phyloP scores from a whole-genome alignment of 805 yeast genomes.

The Wickerhamiella azyma region DNA sequence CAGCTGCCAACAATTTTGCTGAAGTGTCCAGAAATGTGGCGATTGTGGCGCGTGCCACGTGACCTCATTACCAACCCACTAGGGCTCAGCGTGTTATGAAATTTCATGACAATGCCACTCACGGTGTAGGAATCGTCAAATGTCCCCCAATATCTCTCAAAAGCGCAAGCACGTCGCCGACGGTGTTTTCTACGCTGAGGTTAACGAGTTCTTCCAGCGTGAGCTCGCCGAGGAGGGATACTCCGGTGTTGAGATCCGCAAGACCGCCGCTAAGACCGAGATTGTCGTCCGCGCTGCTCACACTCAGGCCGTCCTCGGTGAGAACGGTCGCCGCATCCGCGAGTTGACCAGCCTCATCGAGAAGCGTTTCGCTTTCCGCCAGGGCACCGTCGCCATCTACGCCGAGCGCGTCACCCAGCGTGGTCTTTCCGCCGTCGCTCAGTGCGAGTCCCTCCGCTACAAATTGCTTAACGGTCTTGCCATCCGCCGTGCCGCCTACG shows the following conservation, averaged over 20 bases:
- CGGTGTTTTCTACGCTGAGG: constrained; percentile 99
- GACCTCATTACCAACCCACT: constrained; percentile 21
- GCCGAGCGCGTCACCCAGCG: constrained; percentile 99
- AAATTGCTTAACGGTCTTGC: constrained; percentile 97
- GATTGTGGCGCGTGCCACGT: constrained; percentile 23
- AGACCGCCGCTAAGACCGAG: constrained; percentile 95
- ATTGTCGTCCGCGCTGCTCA: constrained; percentile 97
- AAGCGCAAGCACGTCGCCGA: constrained; percentile 99
- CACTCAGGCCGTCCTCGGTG: constrained; percentile 98
- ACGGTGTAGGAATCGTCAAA: constrained; percentile 25
- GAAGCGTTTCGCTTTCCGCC: constrained; percentile 96
- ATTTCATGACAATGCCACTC: constrained; percentile 20
- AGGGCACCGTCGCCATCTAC: constrained; percentile 84
- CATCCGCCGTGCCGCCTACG: constrained; percentile 99
- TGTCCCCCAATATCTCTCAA: constrained; percentile 54
- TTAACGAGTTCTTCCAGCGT: constrained; percentile 99
- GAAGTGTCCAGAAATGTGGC: too few species aligned
- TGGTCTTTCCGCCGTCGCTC: constrained; percentile 99
- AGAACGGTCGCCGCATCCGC: constrained; percentile 99
- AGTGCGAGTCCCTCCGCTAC: constrained; percentile 97
- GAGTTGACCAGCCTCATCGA: constrained; percentile 94
- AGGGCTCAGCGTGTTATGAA: not conserved
- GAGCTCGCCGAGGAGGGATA: constrained; percentile 99
- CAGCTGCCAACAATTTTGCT: too few species aligned
- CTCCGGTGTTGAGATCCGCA: constrained; percentile 99